phyloP scores from a whole-genome alignment of 2,329 filamentous ascomycete genomes.

The Endothia cerciana region DNA sequence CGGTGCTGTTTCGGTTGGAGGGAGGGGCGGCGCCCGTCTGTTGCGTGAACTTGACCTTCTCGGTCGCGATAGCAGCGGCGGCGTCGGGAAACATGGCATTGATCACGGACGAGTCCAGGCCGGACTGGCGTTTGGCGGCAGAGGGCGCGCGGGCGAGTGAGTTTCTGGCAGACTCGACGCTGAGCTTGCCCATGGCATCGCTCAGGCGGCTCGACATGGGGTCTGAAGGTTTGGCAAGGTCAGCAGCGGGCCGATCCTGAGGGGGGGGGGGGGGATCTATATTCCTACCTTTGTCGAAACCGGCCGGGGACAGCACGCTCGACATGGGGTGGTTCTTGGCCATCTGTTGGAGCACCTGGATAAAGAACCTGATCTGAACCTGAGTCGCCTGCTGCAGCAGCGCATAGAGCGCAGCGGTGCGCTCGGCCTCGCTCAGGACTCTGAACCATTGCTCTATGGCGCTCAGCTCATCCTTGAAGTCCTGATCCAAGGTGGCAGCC shows the following conservation, averaged over 20 bases:
- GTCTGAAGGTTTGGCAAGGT: slow-evolving; percentile 61
- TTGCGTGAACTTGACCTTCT: slow-evolving; percentile 97
- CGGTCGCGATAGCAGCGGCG: slow-evolving; percentile 95
- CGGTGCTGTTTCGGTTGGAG: slow-evolving; percentile 89
- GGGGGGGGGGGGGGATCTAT: too few species aligned
- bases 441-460: slow-evolving; percentile 99
- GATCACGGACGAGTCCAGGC: slow-evolving; percentile 90
- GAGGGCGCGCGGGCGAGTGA: slow-evolving; percentile 82
- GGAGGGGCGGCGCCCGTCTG: slow-evolving; percentile 87
- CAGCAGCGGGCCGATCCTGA: slow-evolving; percentile 3
- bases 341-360: slow-evolving; percentile 98
- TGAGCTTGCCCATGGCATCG: slow-evolving; percentile 96
- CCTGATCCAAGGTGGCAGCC: slow-evolving; percentile 95
- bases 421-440: slow-evolving; percentile 93
- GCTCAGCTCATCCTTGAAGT: slow-evolving; percentile 98
- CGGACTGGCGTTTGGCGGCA: slow-evolving; percentile 86
- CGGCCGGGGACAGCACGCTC: slow-evolving; percentile 88
- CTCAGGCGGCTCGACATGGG: slow-evolving; percentile 95
- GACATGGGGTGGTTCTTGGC: slow-evolving; percentile 98
- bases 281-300: slow-evolving; percentile 87
- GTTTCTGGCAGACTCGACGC: slow-evolving; percentile 83
- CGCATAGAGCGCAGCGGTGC: slow-evolving; percentile 93
- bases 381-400: slow-evolving; percentile 97
- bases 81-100: slow-evolving; percentile 99
- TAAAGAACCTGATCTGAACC: slow-evolving; percentile 98